Conservation (phyloP, 805 yeast genomes). For the Myxozyma neglecta region DNA sequence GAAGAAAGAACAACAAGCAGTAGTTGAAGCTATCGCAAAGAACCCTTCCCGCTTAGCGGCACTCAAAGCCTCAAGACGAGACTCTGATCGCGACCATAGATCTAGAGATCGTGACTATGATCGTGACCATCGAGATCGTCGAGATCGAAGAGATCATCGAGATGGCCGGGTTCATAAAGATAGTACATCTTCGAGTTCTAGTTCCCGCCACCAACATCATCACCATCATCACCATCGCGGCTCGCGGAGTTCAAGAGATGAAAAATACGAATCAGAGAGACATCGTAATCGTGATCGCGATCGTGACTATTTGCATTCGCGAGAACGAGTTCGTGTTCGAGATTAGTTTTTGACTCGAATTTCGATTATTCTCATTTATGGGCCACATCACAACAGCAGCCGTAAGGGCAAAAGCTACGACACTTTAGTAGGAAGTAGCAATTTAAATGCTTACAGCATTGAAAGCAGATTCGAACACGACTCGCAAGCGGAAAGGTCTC, state of each 20-base stretch:
- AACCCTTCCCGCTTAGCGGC: constrained; percentile 26
- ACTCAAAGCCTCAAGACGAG: constrained; percentile 10
- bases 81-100: background rate
- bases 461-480: no score
- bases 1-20: constrained; percentile 39
- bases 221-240: no score
- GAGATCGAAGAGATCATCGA: constrained; percentile 2
- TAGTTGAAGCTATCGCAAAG: constrained; percentile 20
- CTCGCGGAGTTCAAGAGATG: background rate
- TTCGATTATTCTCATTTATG: background rate
- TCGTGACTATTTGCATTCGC: background rate
- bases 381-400: no score
- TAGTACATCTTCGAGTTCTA: no score
- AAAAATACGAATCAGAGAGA: background rate
- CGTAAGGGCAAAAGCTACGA: no score
- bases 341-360: background rate
- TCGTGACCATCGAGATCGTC: background rate
- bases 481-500: no score
- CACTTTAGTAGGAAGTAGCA: no score
- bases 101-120: background rate
- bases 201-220: no score
- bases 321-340: background rate
- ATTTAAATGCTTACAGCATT: no score
- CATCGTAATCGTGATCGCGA: background rate
- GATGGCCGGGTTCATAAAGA: background rate